Base-by-base conservation (phyloP, 108 stramenopile species). In the Nitzschia palea region DNA sequence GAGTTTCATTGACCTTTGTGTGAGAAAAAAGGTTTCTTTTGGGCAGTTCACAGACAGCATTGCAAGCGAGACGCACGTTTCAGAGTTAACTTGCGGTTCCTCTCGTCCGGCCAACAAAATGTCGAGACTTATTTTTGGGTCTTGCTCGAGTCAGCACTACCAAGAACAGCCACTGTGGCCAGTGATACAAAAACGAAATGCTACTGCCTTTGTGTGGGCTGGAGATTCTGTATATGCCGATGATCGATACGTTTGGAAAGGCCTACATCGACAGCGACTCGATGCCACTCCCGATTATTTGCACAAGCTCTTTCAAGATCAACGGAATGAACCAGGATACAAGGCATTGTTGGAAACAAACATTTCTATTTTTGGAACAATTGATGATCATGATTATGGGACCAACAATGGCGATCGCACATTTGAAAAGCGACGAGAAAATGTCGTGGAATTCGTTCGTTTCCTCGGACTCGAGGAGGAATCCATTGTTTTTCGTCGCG, bases 371-470 rank as follows among this genome's bases (percentile, higher is more conserved):
- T 83, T 86, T 76, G 94, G 91, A 12, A 84, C 84, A 2, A 62
- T 88, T 37, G 94, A 95, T 72, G 94, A 95, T 75, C 94, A 95
- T 64, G 91, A 95, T 57, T 89, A 84, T 44, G 91, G 91, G 1
- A 51, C 32, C 26, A 90, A 93, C 69, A 91, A 95, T 55, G 90
- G 87, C 9, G 93, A 89, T 65, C 50, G 44, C 17, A 82, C 80
- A 1, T 95, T 84, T 65, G 42, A 43, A 8, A 76, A 63, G 59
- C 34, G 55, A 48, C 58, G 30, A 73, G 80, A 79, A 66, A 79
- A 67, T 22, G 78, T 61, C 23, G 53, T 82, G 55, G 86, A 73
- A 29, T 91, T 84, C 51, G 67, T 89, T 23, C 73, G 84, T 17
- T 95, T 95, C 70, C 52, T 88, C 2, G 80, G 58, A 22, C 54